Base-by-base conservation (phyloP, 1,284 basidiomycete species). In the Cronartium quercuum region DNA sequence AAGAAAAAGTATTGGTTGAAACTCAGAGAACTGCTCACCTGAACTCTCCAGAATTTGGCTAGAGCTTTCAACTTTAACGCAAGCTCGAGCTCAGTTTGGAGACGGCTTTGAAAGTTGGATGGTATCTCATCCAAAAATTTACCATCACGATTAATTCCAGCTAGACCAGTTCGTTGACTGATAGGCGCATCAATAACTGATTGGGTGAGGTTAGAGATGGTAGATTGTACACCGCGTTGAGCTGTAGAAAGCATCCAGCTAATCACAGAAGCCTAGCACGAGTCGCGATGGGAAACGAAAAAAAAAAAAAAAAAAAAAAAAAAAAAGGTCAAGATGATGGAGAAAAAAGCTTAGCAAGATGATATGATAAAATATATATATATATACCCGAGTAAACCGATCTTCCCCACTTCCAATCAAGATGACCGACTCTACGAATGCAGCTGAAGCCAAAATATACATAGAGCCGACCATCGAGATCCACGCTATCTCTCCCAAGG, bases 21-120 rank as follows among this genome's bases (percentile, higher is more conserved):
- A n/a, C 44, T 47, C n/a, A 13, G 9, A 37, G 15, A 41, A 38
- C 29, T 62, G 15, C 65, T 62, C 24, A 75, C 73, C 29, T 75
- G 73, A 3, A 75, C 55, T 63, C 73, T 68, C 73, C 73, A 75
- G 47, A 75, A 68, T 12, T 75, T 75, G 1, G 73, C 73, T 40
- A 75, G 44, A 10, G 66, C 58, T 63, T 75, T 75, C 13, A 75
- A 37, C 41, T 75, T 75, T 24, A 75, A 51, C 41, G 73, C 66
- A 3, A 62, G 65, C 34, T 75, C 73, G 10, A 75, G 66, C 34
- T 75, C 73, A 47, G 29, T 67, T 44, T 75, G 73, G 29, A 75
- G 47, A 21, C 47, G 57, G 38, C 61, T 75, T 58, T 75, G 73
- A 40, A 75, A 75, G 44, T 75, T 67, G 3, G 65, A 40, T 18